Percentiles rank a stretch among this genome's conserved stretches.
phyloP scores from a whole-genome alignment of 169 alveolate genomes.

The Plasmodium vinckei region DNA sequence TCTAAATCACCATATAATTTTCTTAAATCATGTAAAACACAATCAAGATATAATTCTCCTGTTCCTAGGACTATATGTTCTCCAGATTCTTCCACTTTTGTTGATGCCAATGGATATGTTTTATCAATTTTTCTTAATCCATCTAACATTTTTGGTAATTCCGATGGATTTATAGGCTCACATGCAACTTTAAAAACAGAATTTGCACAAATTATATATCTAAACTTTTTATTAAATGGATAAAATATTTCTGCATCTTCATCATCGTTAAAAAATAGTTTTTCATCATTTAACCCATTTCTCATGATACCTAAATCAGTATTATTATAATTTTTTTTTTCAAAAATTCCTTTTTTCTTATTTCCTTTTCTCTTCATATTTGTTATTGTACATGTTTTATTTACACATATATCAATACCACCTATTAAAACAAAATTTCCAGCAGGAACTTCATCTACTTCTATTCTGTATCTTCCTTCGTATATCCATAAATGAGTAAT shows the following conservation, averaged over 20 bases:
- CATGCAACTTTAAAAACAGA: constrained; percentile 92
- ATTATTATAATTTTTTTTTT: neutral
- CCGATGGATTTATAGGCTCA: constrained; percentile 99
- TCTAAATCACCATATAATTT: constrained; percentile 98
- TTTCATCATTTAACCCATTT: constrained; percentile 29
- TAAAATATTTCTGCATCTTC: constrained; percentile 90
- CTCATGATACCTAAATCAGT: constrained; percentile 68
- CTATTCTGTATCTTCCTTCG: constrained; percentile 95
- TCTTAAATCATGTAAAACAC: constrained; percentile 97
- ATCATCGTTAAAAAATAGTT: constrained; percentile 31
- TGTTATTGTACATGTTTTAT: constrained; percentile 93
- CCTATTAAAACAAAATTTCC: constrained; percentile 97
- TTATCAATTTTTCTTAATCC: constrained; percentile 96
- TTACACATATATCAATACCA: constrained; percentile 94
- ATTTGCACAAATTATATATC: constrained; percentile 55
- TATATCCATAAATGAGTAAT: constrained; percentile 92
- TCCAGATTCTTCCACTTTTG: constrained; percentile 98
- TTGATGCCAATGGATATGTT: constrained; percentile 93
- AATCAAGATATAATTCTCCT: constrained; percentile 98
- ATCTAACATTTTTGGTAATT: constrained; percentile 99
- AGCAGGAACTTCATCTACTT: constrained; percentile 89
- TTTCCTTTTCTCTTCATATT: constrained; percentile 41
- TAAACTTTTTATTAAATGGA: constrained; percentile 83
- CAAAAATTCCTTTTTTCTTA: neutral
- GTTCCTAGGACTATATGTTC: constrained; percentile 98